A percentile compares a stretch with the other conserved stretches of the same genome.
Evolutionary conservation across 2,329 filamentous ascomycete genomes (phyloP).

Genomic region (Talaromyces atroroseus): DNA sequence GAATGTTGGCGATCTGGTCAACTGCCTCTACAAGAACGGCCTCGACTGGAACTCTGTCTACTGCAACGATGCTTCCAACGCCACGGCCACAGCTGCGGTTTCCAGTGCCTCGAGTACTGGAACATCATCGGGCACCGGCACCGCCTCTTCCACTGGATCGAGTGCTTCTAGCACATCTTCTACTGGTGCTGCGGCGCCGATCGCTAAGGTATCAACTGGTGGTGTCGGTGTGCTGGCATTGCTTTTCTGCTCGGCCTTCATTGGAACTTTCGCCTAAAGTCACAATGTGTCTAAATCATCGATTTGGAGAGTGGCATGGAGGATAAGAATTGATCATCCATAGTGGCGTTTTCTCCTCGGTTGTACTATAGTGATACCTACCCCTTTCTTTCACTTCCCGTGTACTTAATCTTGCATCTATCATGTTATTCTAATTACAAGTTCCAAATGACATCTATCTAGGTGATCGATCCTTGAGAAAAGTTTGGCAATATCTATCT

Average conservation of each 20-base stretch:
- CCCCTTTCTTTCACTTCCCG: neutral
- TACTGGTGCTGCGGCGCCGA: slow-evolving; percentile 17
- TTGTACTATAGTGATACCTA: neutral
- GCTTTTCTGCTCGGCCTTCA: slow-evolving; percentile 26
- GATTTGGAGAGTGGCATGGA: neutral
- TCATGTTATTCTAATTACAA: neutral
- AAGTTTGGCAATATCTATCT: neutral
- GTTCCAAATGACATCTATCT: neutral
- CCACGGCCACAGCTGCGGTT: slow-evolving; percentile 33
- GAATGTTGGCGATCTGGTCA: slow-evolving; percentile 28
- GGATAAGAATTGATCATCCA: neutral
- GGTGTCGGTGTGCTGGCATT: slow-evolving; percentile 28
- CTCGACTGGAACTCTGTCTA: slow-evolving; percentile 38
- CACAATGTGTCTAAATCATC: neutral
- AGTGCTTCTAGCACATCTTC: slow-evolving; percentile 16
- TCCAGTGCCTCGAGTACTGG: neutral
- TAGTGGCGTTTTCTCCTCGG: neutral
- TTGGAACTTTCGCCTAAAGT: slow-evolving; percentile 25
- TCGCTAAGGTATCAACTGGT: slow-evolving; percentile 22
- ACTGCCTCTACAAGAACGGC: slow-evolving; percentile 40
- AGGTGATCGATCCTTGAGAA: neutral
- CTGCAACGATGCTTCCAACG: slow-evolving; percentile 37
- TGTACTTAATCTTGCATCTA: neutral
- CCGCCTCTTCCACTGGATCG: slow-evolving; percentile 4
- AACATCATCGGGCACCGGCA: neutral